These are phyloP conservation scores for Amanita muscaria DNA, from an alignment of 768 basidiomycete species.

Conservation along the genomic window DNA sequence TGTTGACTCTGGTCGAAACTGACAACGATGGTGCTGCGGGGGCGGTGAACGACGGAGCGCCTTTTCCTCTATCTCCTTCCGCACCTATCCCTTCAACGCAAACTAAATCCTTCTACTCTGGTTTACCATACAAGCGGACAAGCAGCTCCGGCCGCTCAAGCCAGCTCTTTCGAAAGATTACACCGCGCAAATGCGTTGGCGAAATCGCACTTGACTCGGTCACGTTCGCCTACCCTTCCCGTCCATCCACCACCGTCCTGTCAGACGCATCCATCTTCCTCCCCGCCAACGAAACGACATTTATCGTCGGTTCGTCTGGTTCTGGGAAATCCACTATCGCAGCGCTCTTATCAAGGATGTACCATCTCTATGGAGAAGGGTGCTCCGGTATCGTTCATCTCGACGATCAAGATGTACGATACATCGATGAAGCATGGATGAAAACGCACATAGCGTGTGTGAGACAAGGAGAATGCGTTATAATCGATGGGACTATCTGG, in stretches of 20 bases:
- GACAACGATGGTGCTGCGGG: too few species aligned
- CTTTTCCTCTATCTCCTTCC: constrained; percentile 18
- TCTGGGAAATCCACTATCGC: constrained; percentile 91
- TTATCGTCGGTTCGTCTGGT: constrained; percentile 86
- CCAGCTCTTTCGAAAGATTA: constrained; percentile 48
- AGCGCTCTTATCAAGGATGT: constrained; percentile 73
- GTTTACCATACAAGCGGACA: too few species aligned
- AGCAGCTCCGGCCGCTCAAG: constrained; percentile 8
- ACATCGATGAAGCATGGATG: constrained; percentile 67
- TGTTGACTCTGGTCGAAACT: constrained; percentile 50
- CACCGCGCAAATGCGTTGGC: constrained; percentile 55
- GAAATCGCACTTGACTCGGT: constrained; percentile 71
- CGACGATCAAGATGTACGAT: constrained; percentile 75
- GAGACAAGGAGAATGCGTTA: constrained; percentile 64
- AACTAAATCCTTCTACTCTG: constrained; percentile 46
- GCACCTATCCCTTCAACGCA: too few species aligned
- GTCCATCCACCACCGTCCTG: constrained; percentile 61
- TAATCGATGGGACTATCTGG: constrained; percentile 73
- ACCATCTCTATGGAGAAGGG: constrained; percentile 48
- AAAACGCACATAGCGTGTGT: constrained; percentile 66
- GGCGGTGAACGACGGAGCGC: too few species aligned
- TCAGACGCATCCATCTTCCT: constrained; percentile 58
- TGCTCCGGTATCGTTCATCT: constrained; percentile 68
- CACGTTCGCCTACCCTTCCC: constrained; percentile 77
- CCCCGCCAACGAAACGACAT: constrained; percentile 72